phyloP scores from a whole-genome alignment of 2,329 filamentous ascomycete species.

The Aspergillus ochraceoroseus region DNA sequence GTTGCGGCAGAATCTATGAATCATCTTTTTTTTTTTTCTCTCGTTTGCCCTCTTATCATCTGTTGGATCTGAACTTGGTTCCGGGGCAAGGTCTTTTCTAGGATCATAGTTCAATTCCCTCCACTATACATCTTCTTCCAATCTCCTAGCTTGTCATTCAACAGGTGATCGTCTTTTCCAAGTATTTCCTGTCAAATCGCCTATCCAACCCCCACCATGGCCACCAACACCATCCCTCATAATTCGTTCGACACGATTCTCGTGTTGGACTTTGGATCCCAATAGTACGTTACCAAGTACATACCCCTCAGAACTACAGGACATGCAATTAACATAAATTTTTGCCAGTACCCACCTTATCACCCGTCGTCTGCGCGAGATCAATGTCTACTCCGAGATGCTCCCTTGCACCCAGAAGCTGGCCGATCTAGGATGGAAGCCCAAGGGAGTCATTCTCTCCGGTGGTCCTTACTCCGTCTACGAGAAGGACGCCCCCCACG shows the following conservation, averaged over 20 bases:
- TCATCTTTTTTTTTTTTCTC: constrained; percentile 12
- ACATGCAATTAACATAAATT: constrained; percentile 1
- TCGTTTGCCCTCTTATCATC: constrained; percentile 8
- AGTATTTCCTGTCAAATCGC: neutral
- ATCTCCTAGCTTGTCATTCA: too few relatives aligned
- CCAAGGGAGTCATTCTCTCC: constrained; percentile 62
- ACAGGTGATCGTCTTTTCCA: too few relatives aligned
- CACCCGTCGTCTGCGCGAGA: constrained; percentile 57
- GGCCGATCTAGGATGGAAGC: constrained; percentile 68
- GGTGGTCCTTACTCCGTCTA: constrained; percentile 71
- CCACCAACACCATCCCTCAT: constrained; percentile 21
- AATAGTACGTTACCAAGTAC: constrained; percentile 20
- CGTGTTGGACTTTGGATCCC: constrained; percentile 62
- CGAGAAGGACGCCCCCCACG: constrained; percentile 68
- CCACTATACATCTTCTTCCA: neutral
- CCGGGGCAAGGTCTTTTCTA: constrained; percentile 5
- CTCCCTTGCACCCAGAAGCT: constrained; percentile 80
- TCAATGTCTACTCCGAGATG: constrained; percentile 84
- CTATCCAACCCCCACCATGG: constrained; percentile 15
- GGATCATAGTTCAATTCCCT: neutral
- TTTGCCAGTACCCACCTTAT: constrained; percentile 19
- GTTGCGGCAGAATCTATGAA: constrained; percentile 6
- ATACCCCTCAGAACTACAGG: too few relatives aligned
- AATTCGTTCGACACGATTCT: constrained; percentile 60
- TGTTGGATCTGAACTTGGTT: constrained; percentile 8